These are phyloP conservation scores for Penicillium daleae DNA, from an alignment of 495 filamentous ascomycete species.

Conservation along the genomic window DNA sequence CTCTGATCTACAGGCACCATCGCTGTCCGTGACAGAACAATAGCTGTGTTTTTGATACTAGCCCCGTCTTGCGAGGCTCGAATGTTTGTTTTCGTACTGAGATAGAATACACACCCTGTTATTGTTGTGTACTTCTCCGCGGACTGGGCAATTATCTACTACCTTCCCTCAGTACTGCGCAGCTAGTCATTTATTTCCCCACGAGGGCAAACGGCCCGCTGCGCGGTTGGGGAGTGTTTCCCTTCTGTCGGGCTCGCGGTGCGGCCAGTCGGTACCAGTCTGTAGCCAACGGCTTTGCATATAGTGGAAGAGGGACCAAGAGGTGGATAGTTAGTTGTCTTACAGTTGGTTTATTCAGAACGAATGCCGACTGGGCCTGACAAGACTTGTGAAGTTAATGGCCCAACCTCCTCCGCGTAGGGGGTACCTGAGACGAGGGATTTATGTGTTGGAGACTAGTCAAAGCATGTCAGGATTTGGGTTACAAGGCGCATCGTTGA, in stretches of 20 bases:
- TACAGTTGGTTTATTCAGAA: not conserved
- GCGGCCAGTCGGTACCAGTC: not conserved
- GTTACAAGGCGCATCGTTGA: not conserved
- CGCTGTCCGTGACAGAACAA: conserved; percentile 11
- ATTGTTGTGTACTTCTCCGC: not conserved
- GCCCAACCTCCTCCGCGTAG: not conserved
- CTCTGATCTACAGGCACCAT: conserved; percentile 21
- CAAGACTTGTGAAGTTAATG: not conserved
- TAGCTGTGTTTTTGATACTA: not conserved
- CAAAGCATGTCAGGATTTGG: conserved; percentile 4
- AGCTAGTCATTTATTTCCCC: not conserved
- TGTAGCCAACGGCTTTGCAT: conserved; percentile 20
- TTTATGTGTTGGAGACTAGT: conserved; percentile 10
- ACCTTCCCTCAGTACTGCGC: not conserved
- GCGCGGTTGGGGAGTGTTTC: not conserved
- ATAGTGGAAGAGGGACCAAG: not conserved
- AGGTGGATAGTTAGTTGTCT: not conserved
- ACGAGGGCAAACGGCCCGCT: conserved; percentile 4
- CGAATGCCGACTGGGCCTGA: too few relatives aligned
- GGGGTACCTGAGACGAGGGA: not conserved
- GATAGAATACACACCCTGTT: not conserved
- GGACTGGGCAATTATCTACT: not conserved
- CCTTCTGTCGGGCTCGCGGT: conserved; percentile 5
- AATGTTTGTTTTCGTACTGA: not conserved
- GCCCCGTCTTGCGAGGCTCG: not conserved